These are phyloP conservation scores for Cryphonectria carpinicola DNA, from an alignment of 2,329 filamentous ascomycete genomes.

Conservation along the genomic window DNA sequence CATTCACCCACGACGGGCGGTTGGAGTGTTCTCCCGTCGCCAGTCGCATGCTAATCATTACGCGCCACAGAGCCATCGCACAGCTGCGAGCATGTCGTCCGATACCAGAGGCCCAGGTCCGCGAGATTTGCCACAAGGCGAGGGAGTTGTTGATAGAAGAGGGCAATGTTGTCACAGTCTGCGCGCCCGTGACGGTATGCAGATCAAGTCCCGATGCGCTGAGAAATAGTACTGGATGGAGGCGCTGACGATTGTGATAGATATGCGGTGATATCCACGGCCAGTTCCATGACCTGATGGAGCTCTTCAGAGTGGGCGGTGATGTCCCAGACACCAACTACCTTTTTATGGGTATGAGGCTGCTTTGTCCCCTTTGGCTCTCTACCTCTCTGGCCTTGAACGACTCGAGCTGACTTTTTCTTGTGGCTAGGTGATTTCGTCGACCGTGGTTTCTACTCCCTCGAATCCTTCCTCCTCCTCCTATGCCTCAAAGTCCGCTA, in stretches of 20 bases:
- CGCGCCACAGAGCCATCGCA: constrained; percentile 75
- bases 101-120: constrained; percentile 93
- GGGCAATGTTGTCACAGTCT: constrained; percentile 93
- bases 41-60: constrained; percentile 29
- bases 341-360: constrained; percentile 81
- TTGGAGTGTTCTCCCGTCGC: background rate
- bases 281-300: constrained; percentile 96
- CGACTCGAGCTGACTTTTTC: background rate
- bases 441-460: constrained; percentile 95
- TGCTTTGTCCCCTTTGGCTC: background rate
- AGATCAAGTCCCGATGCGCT: background rate
- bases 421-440: constrained; percentile 79
- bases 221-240: background rate
- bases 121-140: constrained; percentile 96
- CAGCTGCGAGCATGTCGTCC: constrained; percentile 94
- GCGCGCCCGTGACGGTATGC: constrained; percentile 87
- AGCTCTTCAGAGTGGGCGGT: constrained; percentile 90
- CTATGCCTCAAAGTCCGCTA: constrained; percentile 97
- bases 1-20: constrained; percentile 1
- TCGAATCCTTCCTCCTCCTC: constrained; percentile 94
- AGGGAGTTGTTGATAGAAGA: constrained; percentile 96
- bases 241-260: constrained; percentile 42
- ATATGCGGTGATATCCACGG: constrained; percentile 98
- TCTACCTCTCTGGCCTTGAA: constrained; percentile 11
- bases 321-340: constrained; percentile 96